Evolutionary conservation across 2,329 filamentous ascomycete genomes (phyloP).

Genomic region (Myriosclerotinia curreyana): DNA sequence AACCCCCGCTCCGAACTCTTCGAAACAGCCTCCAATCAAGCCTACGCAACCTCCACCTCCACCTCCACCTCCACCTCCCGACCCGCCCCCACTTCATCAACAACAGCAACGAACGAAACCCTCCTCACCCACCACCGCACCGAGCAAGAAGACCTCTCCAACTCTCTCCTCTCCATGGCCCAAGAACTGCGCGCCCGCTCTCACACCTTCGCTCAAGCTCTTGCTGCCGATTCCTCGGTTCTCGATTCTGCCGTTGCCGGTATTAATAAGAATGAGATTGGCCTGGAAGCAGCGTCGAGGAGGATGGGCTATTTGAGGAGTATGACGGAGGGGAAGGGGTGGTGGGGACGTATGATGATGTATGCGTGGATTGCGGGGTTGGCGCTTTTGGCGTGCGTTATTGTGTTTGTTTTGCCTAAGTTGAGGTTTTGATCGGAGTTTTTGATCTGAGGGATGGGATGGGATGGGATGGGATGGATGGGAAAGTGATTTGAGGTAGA

Average conservation of each 20-base stretch:
- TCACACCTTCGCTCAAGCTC: constrained; percentile 64
- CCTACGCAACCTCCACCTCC: constrained; percentile 40
- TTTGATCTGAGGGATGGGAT: background rate
- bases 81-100: constrained; percentile 41
- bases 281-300: constrained; percentile 72
- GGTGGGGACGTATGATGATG: constrained; percentile 74
- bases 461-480: background rate
- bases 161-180: constrained; percentile 78
- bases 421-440: constrained; percentile 62
- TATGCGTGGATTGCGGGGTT: constrained; percentile 81
- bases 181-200: constrained; percentile 73
- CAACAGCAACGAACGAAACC: constrained; percentile 61
- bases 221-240: constrained; percentile 71
- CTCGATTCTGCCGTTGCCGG: constrained; percentile 69
- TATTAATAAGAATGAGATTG: constrained; percentile 70
- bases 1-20: constrained; percentile 22
- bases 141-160: constrained; percentile 80
- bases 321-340: constrained; percentile 86
- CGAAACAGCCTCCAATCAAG: background rate
- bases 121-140: constrained; percentile 72
- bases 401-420: constrained; percentile 87
- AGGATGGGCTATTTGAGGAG: constrained; percentile 73
- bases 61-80: constrained; percentile 34
- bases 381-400: constrained; percentile 71
- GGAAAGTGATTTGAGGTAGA: background rate